phyloP scores from a whole-genome alignment of 768 basidiomycete genomes.

The Clavulina sp. region DNA sequence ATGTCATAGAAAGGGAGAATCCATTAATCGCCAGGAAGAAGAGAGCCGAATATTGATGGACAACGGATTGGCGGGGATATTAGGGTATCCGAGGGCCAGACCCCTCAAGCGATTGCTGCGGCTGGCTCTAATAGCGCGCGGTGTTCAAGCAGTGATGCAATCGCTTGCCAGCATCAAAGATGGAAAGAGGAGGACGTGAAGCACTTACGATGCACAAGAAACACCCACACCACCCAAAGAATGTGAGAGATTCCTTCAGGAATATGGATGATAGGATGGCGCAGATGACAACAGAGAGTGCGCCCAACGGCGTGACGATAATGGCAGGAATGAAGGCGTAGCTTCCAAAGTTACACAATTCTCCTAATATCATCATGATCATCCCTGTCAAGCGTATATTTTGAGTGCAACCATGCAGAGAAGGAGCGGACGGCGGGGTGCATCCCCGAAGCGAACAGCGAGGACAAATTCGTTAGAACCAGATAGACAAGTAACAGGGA shows the following conservation, averaged over 20 bases:
- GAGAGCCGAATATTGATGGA: slow-evolving; percentile 2
- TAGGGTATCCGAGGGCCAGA: too few species aligned
- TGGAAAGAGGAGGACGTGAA: neutral
- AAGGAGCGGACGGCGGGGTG: neutral
- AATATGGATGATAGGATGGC: slow-evolving; percentile 86
- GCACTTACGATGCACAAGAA: slow-evolving; percentile 66
- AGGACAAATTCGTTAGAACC: too few species aligned
- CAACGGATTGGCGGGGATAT: too few species aligned
- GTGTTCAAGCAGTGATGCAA: neutral
- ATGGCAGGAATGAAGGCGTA: slow-evolving; percentile 28
- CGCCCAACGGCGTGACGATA: slow-evolving; percentile 91
- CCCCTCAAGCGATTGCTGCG: too few species aligned
- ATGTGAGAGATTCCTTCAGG: slow-evolving; percentile 79
- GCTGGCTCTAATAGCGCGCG: slow-evolving; percentile 3
- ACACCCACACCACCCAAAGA: slow-evolving; percentile 97
- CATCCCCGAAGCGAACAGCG: too few species aligned
- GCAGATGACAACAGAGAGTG: slow-evolving; percentile 88
- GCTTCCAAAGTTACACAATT: slow-evolving; percentile 38
- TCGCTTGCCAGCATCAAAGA: neutral
- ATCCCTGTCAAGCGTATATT: slow-evolving; percentile 84
- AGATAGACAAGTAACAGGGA: too few species aligned
- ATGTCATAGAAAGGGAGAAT: neutral
- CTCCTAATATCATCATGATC: slow-evolving; percentile 79
- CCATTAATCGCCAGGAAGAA: too few species aligned
- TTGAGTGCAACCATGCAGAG: slow-evolving; percentile 2